phyloP scores from a whole-genome alignment of 176 grass and related monocot species.

The Neostapfia colusana region DNA sequence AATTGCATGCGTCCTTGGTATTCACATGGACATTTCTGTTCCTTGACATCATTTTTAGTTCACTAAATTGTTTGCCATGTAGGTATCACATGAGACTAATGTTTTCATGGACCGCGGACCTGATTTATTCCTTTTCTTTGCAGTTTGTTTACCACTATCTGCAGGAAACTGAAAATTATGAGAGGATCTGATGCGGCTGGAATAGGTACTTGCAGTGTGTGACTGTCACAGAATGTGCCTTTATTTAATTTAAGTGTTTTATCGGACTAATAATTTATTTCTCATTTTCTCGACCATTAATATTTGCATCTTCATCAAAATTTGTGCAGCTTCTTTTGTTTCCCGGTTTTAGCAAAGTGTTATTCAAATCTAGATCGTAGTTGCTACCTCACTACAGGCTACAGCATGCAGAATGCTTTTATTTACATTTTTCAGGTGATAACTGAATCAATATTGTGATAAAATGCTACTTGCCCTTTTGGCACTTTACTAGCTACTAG shows the following conservation, averaged over 20 bases:
- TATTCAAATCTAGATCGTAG: background rate
- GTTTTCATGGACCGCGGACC: background rate
- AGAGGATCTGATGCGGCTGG: conserved; percentile 67
- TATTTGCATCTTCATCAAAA: background rate
- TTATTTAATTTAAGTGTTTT: conserved; percentile 3
- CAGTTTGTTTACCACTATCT: conserved; percentile 62
- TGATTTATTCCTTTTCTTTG: conserved; percentile 19
- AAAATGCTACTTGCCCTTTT: background rate
- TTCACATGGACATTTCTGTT: background rate
- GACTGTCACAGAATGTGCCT: background rate
- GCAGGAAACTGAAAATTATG: conserved; percentile 65
- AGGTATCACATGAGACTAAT: background rate
- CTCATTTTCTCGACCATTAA: background rate
- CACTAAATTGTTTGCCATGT: conserved; percentile 14
- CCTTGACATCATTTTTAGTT: background rate
- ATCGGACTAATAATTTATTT: background rate
- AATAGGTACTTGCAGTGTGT: conserved; percentile 37
- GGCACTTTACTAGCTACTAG: background rate
- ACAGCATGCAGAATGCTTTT: background rate
- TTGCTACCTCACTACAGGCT: background rate
- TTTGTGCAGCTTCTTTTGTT: background rate
- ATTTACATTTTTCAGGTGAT: background rate
- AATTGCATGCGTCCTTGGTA: background rate
- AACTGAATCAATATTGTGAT: background rate
- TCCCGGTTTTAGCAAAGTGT: background rate